phyloP scores from a whole-genome alignment of 805 yeast species.

The Metschnikowia hibisci region DNA sequence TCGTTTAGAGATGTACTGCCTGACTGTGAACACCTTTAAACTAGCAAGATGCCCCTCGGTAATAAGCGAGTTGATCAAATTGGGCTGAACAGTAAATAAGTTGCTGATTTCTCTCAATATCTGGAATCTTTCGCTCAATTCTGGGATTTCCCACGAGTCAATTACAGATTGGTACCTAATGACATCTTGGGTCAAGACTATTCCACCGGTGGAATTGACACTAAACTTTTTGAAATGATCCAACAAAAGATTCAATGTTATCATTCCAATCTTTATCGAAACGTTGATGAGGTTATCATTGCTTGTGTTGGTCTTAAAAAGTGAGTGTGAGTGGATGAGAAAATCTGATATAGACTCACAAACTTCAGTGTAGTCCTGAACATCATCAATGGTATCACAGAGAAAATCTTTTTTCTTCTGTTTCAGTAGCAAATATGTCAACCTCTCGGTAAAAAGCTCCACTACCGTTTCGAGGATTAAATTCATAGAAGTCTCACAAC shows the following conservation, averaged over 20 bases:
- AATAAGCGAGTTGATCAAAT: constrained; percentile 69
- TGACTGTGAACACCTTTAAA: constrained; percentile 57
- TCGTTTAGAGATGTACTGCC: constrained; percentile 64
- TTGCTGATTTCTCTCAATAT: constrained; percentile 79
- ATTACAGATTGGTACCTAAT: constrained; percentile 68
- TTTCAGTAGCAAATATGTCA: constrained; percentile 45
- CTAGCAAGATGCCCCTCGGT: constrained; percentile 75
- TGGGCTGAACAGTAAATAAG: constrained; percentile 79
- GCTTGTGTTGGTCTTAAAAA: constrained; percentile 34
- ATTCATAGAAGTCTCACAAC: constrained; percentile 64
- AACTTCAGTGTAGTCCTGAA: constrained; percentile 60
- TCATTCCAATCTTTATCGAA: constrained; percentile 54
- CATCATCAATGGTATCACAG: constrained; percentile 38
- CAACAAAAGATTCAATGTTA: constrained; percentile 54
- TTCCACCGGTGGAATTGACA: constrained; percentile 79
- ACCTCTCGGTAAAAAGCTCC: constrained; percentile 48
- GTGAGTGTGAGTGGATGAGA: constrained; percentile 40
- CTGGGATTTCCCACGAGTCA: constrained; percentile 63
- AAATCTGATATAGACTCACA: constrained; percentile 61
- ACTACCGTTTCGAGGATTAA: constrained; percentile 58
- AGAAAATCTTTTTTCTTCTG: constrained; percentile 75
- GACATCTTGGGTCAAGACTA: constrained; percentile 76
- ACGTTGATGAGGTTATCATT: constrained; percentile 47
- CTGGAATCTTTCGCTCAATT: constrained; percentile 59
- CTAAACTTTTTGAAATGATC: constrained; percentile 72